Percentiles rank a stretch among this genome's conserved stretches.
Evolutionary conservation across 2,329 filamentous ascomycete genomes (phyloP).

Genomic region (Cercospora sojina): DNA sequence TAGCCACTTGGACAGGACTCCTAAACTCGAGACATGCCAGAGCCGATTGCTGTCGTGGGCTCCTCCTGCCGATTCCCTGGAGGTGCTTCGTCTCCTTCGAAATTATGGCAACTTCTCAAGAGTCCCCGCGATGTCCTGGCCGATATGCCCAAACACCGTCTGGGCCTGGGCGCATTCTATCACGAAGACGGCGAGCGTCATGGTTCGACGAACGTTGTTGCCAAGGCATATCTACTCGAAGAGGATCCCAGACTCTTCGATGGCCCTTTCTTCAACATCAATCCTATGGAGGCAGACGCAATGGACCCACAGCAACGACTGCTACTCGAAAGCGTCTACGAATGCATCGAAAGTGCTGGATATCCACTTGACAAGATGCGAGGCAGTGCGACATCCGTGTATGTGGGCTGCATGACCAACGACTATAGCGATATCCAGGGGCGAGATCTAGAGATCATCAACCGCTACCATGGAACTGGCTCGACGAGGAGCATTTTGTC

Average conservation of each 20-base stretch:
- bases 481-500: conserved; percentile 25
- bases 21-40: conserved; percentile 1
- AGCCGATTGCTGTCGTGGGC: conserved; percentile 26
- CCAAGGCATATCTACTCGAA: conserved; percentile 28
- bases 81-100: conserved; percentile 23
- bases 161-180: conserved; percentile 29
- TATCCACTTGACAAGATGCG: conserved; percentile 20
- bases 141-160: conserved; percentile 27
- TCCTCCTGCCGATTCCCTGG: conserved; percentile 25
- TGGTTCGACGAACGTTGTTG: conserved; percentile 23
- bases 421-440: conserved; percentile 28
- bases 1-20: not conserved
- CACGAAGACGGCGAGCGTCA: conserved; percentile 24
- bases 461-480: conserved; percentile 29
- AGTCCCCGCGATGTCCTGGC: conserved; percentile 17
- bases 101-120: conserved; percentile 28
- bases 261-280: conserved; percentile 30
- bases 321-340: conserved; percentile 30
- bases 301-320: conserved; percentile 35
- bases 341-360: conserved; percentile 27
- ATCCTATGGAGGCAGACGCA: conserved; percentile 25
- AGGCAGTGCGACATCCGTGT: conserved; percentile 26
- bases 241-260: conserved; percentile 30
- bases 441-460: conserved; percentile 24
- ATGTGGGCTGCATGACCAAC: conserved; percentile 29